A percentile compares a stretch with the other conserved stretches of the same genome.
These are phyloP conservation scores for Scolecobasidium constrictum DNA, from an alignment of 2,329 filamentous ascomycete genomes.

Conservation along the genomic window DNA sequence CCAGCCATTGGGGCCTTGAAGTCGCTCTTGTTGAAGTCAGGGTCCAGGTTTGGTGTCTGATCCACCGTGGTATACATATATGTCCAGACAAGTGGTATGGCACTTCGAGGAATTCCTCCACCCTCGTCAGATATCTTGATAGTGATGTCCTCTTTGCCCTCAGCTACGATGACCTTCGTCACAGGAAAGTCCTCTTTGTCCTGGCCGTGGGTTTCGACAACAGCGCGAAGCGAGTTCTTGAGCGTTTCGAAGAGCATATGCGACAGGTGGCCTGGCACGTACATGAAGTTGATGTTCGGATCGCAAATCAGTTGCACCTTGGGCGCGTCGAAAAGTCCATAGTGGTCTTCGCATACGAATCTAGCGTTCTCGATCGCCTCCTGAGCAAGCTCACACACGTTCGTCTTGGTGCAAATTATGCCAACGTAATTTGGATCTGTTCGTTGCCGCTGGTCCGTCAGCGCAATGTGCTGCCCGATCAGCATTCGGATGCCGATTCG, in stretches of 20 bases:
- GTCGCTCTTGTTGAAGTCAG: conserved; percentile 97
- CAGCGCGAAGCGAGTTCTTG: conserved; percentile 94
- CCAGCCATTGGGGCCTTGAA: conserved; percentile 99
- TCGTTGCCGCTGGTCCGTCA: conserved; percentile 85
- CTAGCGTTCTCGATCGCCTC: conserved; percentile 97
- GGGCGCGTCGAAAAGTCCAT: conserved; percentile 91
- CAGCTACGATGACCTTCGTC: conserved; percentile 94
- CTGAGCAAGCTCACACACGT: conserved; percentile 85
- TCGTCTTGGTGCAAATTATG: conserved; percentile 98
- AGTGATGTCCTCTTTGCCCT: conserved; percentile 96
- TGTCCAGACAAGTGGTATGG: conserved; percentile 97
- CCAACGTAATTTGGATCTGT: conserved; percentile 91
- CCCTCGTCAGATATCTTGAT: conserved; percentile 98
- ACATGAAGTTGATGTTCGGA: conserved; percentile 95
- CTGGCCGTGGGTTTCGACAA: conserved; percentile 88
- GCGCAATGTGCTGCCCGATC: conserved; percentile 93
- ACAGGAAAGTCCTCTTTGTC: conserved; percentile 95
- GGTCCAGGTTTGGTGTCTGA: conserved; percentile 85
- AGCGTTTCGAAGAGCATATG: conserved; percentile 99
- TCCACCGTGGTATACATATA: conserved; percentile 99
- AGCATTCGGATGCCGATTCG: conserved; percentile 98
- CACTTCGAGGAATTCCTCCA: conserved; percentile 83
- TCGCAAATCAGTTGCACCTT: conserved; percentile 96
- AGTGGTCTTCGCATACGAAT: conserved; percentile 99
- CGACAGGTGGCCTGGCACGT: conserved; percentile 94